Percentiles rank a stretch among this genome's conserved stretches.
phyloP scores from a whole-genome alignment of 768 basidiomycete species.

The Tubosaeta sp. region DNA sequence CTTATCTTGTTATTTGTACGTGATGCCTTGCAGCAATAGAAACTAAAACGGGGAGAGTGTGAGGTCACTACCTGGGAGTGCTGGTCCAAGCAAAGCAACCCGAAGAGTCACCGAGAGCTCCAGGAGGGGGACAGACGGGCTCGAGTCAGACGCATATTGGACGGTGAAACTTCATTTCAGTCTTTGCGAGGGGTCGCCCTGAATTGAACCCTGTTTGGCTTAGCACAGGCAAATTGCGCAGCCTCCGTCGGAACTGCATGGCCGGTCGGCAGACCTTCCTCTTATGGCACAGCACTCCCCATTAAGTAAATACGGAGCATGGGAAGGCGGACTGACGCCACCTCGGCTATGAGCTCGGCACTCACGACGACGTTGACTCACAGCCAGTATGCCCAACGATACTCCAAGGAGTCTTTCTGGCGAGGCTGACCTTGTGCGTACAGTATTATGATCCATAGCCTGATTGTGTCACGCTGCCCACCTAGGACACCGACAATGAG shows the following conservation, averaged over 20 bases:
- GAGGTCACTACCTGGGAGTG: constrained; percentile 14
- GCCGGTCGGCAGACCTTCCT: not conserved
- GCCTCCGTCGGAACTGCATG: not conserved
- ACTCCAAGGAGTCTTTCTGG: constrained; percentile 59
- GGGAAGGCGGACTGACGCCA: not conserved
- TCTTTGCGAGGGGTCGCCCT: too few species aligned
- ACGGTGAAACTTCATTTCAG: not conserved
- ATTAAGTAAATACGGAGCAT: not conserved
- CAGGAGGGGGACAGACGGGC: not conserved
- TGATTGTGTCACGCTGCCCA: constrained; percentile 8
- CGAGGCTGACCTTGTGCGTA: constrained; percentile 48
- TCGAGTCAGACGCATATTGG: not conserved
- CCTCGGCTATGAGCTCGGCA: not conserved
- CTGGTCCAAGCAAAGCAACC: not conserved
- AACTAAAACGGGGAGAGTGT: constrained; percentile 24
- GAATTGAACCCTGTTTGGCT: not conserved
- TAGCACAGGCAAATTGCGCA: not conserved
- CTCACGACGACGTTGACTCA: not conserved
- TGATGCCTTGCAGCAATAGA: constrained; percentile 15
- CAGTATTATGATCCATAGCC: constrained; percentile 9
- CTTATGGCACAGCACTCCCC: not conserved
- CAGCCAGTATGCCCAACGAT: constrained; percentile 43
- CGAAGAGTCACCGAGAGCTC: not conserved
- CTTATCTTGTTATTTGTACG: constrained; percentile 22
- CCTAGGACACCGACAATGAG: constrained; percentile 70